Evolutionary conservation across 2,329 filamentous ascomycete species (phyloP).

Genomic region (Penicillium psychrosexuale): DNA sequence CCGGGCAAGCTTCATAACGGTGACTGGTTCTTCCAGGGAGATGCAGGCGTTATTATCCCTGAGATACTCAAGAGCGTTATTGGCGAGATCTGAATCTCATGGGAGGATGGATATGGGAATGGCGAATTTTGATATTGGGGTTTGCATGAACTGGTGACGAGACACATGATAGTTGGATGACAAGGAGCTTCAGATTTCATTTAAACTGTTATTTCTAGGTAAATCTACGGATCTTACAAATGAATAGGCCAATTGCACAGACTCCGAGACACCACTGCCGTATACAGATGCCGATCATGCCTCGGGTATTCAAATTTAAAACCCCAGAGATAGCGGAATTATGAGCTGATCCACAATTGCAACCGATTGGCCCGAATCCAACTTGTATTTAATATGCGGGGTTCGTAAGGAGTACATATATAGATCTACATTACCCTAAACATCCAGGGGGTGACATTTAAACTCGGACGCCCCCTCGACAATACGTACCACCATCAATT

Average conservation of each 20-base stretch:
- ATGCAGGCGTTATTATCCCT: conserved; percentile 55
- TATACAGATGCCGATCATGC: not conserved
- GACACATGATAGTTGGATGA: not conserved
- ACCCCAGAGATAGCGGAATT: not conserved
- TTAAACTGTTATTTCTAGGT: not conserved
- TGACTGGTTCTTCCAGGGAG: conserved; percentile 61
- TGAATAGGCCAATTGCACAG: not conserved
- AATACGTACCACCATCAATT: not conserved
- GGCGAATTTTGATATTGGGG: not conserved
- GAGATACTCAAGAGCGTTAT: conserved; percentile 57
- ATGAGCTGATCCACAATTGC: too few relatives aligned
- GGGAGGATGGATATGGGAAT: not conserved
- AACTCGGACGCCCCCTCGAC: not conserved
- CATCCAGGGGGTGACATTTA: not conserved
- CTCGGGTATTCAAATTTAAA: not conserved
- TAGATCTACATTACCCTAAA: not conserved
- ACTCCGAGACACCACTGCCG: conserved; percentile 1
- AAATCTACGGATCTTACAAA: not conserved
- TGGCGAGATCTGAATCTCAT: conserved; percentile 43
- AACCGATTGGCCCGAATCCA: not conserved
- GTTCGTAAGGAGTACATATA: not conserved
- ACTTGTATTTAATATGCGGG: not conserved
- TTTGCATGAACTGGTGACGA: not conserved
- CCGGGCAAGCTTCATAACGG: conserved; percentile 39
- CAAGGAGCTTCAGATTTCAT: not conserved